Evolutionary conservation across 345 rosid species (phyloP).

Genomic region (Lepidium africanum): DNA sequence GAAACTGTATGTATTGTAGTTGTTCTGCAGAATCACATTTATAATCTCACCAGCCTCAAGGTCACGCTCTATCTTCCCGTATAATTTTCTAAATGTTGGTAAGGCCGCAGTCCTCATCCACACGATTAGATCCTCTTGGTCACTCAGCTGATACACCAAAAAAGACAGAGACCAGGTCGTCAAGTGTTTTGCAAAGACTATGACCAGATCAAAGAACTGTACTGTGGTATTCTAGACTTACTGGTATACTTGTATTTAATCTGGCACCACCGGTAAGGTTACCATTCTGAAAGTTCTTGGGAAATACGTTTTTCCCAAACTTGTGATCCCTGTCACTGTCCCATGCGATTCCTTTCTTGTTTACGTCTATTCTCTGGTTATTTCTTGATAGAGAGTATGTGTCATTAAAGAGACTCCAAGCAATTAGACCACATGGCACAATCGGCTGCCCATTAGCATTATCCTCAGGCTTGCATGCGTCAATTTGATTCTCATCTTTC

Average conservation of each 20-base stretch:
- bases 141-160: conserved; percentile 50
- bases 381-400: conserved; percentile 54
- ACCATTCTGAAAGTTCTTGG: conserved; percentile 69
- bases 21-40: conserved; percentile 49
- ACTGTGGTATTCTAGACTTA: conserved; percentile 32
- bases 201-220: not conserved
- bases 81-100: conserved; percentile 94
- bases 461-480: conserved; percentile 64
- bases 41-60: conserved; percentile 46
- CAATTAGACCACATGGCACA: conserved; percentile 96
- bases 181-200: conserved; percentile 4
- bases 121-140: conserved; percentile 93
- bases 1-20: conserved; percentile 92
- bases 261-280: conserved; percentile 47
- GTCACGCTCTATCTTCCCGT: conserved; percentile 86
- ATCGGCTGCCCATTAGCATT: conserved; percentile 27
- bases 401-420: conserved; percentile 98
- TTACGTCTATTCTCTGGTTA: conserved; percentile 36
- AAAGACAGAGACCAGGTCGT: not conserved
- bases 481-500: conserved; percentile 30
- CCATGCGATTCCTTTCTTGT: conserved; percentile 77
- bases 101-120: conserved; percentile 99
- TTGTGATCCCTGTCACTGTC: conserved; percentile 87
- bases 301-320: conserved; percentile 74
- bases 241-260: conserved; percentile 40